Conservation (phyloP, 768 basidiomycete species). For the Suillus decipiens region DNA sequence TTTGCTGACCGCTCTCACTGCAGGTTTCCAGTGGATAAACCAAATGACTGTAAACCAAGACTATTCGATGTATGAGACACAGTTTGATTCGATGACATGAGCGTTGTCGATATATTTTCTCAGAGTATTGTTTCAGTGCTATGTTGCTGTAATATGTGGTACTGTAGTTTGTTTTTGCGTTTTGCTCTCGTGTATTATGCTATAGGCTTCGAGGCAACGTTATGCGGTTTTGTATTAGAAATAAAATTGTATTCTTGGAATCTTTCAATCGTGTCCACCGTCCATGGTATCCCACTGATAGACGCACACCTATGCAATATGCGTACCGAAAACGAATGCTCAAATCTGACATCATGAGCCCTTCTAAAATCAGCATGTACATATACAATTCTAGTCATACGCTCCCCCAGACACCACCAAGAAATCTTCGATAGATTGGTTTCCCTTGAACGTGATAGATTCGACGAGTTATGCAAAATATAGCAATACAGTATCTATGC, state of each 20-base stretch:
- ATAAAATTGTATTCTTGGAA: slow-evolving; percentile 2
- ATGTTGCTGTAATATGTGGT: slow-evolving; percentile 2
- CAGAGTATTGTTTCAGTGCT: slow-evolving; percentile 2
- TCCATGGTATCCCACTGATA: neutral
- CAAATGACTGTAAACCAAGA: slow-evolving; percentile 29
- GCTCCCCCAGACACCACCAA: no score
- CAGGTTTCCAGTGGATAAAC: slow-evolving; percentile 40
- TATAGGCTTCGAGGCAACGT: neutral
- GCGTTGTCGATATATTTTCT: neutral
- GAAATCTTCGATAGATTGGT: no score
- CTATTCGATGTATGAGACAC: slow-evolving; percentile 28
- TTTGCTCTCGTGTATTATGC: slow-evolving; percentile 5
- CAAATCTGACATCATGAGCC: no score
- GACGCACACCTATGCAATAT: neutral
- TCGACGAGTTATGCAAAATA: neutral
- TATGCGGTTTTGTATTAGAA: neutral
- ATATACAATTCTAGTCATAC: no score
- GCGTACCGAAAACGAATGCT: no score
- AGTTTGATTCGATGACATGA: slow-evolving; percentile 19
- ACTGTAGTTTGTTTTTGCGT: slow-evolving; percentile 4
- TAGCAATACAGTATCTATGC: neutral
- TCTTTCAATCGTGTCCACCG: neutral
- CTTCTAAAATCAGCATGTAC: no score
- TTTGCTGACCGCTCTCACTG: neutral
- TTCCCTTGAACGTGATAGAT: no score